A percentile compares a stretch with the other conserved stretches of the same genome.
phyloP scores from a whole-genome alignment of 768 basidiomycete genomes.

The Leccinellum luteum region DNA sequence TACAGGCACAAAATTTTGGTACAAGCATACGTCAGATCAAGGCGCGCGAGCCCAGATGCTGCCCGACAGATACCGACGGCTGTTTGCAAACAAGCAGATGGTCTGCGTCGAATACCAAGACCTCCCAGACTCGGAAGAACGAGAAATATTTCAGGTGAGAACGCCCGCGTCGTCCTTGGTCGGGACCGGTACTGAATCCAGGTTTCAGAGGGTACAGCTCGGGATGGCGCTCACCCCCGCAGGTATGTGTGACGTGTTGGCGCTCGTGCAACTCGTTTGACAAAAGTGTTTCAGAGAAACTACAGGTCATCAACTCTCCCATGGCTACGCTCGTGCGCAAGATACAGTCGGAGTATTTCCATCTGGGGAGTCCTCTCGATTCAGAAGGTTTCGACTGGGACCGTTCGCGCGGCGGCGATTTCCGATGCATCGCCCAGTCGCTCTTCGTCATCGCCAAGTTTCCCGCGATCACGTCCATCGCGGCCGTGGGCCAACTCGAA shows the following conservation, averaged over 20 bases:
- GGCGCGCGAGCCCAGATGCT: conserved; percentile 36
- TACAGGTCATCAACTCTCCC: conserved; percentile 62
- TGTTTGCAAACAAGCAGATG: conserved; percentile 73
- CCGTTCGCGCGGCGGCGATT: conserved; percentile 50
- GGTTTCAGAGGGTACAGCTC: conserved; percentile 63
- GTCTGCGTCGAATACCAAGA: conserved; percentile 78
- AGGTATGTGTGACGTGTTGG: conserved; percentile 33
- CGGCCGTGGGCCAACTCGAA: conserved; percentile 40
- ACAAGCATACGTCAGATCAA: conserved; percentile 30
- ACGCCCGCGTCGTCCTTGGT: background rate
- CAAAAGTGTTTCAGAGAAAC: conserved; percentile 45
- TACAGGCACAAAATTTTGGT: conserved; percentile 50
- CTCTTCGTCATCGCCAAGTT: conserved; percentile 50
- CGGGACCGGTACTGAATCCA: background rate
- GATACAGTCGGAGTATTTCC: conserved; percentile 47
- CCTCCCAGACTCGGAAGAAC: conserved; percentile 52
- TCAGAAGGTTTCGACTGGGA: conserved; percentile 48
- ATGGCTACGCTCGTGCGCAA: conserved; percentile 59
- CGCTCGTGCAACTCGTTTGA: background rate
- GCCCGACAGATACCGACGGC: conserved; percentile 51
- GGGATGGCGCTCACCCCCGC: conserved; percentile 76
- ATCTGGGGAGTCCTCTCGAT: conserved; percentile 36
- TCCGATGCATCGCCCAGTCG: conserved; percentile 55
- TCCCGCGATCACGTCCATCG: conserved; percentile 29
- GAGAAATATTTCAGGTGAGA: conserved; percentile 71